Evolutionary conservation across 331 rosid species (phyloP).

Genomic region (Dryas integrifolia): DNA sequence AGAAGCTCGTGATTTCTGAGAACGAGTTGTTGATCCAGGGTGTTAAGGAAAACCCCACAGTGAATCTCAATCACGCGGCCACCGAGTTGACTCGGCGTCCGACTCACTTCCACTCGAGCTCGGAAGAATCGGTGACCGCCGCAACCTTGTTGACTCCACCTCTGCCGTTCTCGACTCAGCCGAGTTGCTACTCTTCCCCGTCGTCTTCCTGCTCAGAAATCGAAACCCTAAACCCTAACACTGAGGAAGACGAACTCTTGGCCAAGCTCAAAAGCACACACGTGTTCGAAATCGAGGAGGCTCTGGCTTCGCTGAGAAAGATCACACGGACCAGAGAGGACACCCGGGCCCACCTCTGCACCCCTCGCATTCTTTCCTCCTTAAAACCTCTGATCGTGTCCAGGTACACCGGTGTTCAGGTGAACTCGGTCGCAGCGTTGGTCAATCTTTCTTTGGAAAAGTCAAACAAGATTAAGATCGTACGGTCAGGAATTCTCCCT

Average conservation of each 20-base stretch:
- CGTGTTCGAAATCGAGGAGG: constrained; percentile 51
- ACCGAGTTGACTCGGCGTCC: constrained; percentile 38
- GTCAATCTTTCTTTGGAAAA: constrained; percentile 73
- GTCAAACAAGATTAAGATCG: constrained; percentile 70
- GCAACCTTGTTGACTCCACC: constrained; percentile 39
- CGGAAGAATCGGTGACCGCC: constrained; percentile 46
- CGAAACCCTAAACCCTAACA: constrained; percentile 32
- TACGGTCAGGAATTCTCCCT: constrained; percentile 88
- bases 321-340: constrained; percentile 59
- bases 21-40: constrained; percentile 30
- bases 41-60: constrained; percentile 30
- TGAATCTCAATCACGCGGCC: constrained; percentile 45
- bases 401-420: constrained; percentile 49
- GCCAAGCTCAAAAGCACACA: constrained; percentile 48
- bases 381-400: constrained; percentile 48
- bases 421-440: constrained; percentile 68
- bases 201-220: constrained; percentile 64
- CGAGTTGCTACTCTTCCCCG: constrained; percentile 65
- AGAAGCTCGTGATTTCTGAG: constrained; percentile 13
- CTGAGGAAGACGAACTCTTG: constrained; percentile 55
- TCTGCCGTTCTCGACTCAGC: constrained; percentile 44
- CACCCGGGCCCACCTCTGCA: constrained; percentile 54
- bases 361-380: constrained; percentile 44
- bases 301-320: constrained; percentile 49
- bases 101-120: constrained; percentile 48